Evolutionary conservation across 768 basidiomycete species (phyloP), one percentile per base, ranked within the genome.

Genomic region (Tylopilus rubrobrunneus): DNA sequence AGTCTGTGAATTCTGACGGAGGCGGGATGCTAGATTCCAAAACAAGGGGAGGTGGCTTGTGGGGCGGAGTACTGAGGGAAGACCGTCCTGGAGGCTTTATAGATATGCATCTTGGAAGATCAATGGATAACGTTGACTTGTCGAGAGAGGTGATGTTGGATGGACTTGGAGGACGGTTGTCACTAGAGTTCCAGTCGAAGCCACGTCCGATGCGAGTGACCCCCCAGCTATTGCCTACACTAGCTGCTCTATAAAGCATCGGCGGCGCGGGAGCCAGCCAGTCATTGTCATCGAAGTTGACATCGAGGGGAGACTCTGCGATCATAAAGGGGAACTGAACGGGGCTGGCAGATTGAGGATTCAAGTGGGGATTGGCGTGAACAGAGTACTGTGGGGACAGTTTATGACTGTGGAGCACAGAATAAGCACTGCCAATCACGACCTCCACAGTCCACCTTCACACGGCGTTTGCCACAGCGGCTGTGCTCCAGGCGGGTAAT

Each of bases 151-250:
- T 17, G 37, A 51, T 19, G 27, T 60, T 33, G 25, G 52, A 42
- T 29, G 50, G 36, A 39, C 40, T 55, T 41, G 57, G 7, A 47
- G 51, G 57, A 34, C 71, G 65, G 34, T 75, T 75, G 41, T 71
- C 67, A 47, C 70, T 72, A 53, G 76, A 71, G 51, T 76, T 77
- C 87, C 89, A 91, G 68, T 88, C 76, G 65, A 89, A 91, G 17
- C 90, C 90, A 45, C 87, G 82, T 11, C 90, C 90, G 45, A 92
- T 85, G 36, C 82, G 89, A 19, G 90, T 92, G 56, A 92, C 89
- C 7, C 86, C 86, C 87, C 88, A 92, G 70, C 88, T 90, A 56
- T 83, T 82, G 31, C 84, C 82, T 49, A 86, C 83, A 55, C 85
- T 87, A 39, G 86, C 78, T 7, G 85, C 73, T 55, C 80, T 75